Evolutionary conservation across 2,329 filamentous ascomycete genomes (phyloP).

Genomic region (Colletotrichum plurivorum): DNA sequence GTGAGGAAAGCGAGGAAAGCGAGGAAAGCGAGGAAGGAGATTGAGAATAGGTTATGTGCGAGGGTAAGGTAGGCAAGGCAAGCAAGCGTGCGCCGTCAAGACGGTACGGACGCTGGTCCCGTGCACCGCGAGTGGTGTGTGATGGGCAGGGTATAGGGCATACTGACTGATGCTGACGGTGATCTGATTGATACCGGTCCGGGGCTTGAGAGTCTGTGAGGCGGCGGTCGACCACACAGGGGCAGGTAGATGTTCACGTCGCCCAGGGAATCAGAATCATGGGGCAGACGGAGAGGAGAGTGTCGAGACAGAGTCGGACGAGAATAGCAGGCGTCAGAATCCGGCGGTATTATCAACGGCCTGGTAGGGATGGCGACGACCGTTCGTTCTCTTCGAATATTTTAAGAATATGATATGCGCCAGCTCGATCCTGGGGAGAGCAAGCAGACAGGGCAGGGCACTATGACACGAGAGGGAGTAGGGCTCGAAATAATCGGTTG

Average conservation of each 20-base stretch:
- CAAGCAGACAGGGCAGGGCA: too few relatives aligned
- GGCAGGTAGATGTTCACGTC: conserved; percentile 24
- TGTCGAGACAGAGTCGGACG: conserved; percentile 2
- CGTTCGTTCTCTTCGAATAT: too few relatives aligned
- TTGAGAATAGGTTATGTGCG: not conserved
- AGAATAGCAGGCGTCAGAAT: not conserved
- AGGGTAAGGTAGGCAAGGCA: not conserved
- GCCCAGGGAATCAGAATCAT: conserved; percentile 9
- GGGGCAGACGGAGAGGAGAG: conserved; percentile 6
- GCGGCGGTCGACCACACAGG: conserved; percentile 1
- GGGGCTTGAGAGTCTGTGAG: conserved; percentile 15
- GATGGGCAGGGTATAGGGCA: not conserved
- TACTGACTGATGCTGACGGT: conserved; percentile 25
- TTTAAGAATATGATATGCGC: too few relatives aligned
- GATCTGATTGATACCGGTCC: conserved; percentile 8
- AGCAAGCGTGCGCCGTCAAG: not conserved
- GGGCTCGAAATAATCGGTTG: too few relatives aligned
- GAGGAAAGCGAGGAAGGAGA: too few relatives aligned
- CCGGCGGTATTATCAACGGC: not conserved
- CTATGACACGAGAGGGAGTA: too few relatives aligned
- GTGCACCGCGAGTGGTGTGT: not conserved
- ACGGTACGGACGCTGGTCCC: not conserved
- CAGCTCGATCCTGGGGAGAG: too few relatives aligned
- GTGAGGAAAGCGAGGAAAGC: too few relatives aligned
- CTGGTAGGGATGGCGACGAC: not conserved